Conservation (phyloP, 2,329 filamentous ascomycete genomes). For the Claviceps sorghi region DNA sequence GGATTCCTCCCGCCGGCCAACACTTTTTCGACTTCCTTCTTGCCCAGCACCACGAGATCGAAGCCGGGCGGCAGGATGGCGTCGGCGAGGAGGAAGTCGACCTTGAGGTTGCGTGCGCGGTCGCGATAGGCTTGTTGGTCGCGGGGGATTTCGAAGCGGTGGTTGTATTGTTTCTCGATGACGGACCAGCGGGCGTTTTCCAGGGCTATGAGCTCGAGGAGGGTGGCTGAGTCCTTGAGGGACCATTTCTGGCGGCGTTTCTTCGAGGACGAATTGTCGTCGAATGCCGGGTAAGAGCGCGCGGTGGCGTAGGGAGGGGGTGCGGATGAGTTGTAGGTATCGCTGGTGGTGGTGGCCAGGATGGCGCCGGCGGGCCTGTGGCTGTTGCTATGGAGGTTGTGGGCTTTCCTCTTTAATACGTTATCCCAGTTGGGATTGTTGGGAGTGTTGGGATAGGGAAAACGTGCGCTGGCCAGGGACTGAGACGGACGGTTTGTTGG, state of each 20-base stretch:
- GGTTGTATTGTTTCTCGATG: slow-evolving; percentile 17
- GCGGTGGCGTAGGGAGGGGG: slow-evolving; percentile 1
- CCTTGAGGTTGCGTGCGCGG: slow-evolving; percentile 43
- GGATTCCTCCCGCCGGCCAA: slow-evolving; percentile 32
- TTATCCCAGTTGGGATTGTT: background rate
- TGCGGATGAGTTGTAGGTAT: background rate
- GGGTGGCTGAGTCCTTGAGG: slow-evolving; percentile 23
- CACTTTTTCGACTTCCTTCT: slow-evolving; percentile 33
- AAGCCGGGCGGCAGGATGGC: slow-evolving; percentile 30
- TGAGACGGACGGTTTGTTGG: background rate
- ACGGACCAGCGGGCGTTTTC: slow-evolving; percentile 16
- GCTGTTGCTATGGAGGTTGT: background rate
- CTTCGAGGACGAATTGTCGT: too few relatives aligned
- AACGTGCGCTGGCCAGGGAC: background rate
- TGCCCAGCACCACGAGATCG: slow-evolving; percentile 33
- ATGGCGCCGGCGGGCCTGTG: background rate
- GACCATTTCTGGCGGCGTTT: slow-evolving; percentile 27
- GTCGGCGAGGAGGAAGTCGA: slow-evolving; percentile 33
- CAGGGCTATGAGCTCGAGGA: slow-evolving; percentile 27
- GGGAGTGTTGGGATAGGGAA: background rate
- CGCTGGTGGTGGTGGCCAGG: background rate
- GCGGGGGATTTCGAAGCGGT: slow-evolving; percentile 27
- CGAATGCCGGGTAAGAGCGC: too few relatives aligned
- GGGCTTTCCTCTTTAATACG: background rate
- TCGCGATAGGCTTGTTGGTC: slow-evolving; percentile 43